Evolutionary conservation across 371 early-diverging fungal species (phyloP).

Genomic region (Mucor circinelloides): DNA sequence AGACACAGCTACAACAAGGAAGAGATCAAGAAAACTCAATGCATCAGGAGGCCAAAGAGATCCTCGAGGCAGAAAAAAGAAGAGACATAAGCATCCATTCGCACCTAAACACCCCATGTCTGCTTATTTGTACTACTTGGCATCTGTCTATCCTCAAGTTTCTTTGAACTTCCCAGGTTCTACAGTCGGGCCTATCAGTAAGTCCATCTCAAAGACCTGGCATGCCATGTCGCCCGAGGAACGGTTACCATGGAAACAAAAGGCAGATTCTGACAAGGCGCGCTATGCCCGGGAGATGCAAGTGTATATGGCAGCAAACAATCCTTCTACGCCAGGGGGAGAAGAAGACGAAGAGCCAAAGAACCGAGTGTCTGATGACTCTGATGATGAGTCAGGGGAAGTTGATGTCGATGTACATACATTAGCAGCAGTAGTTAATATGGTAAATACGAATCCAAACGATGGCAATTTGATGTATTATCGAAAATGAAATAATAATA

Average conservation of each 20-base stretch:
- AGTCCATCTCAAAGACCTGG: slow-evolving; percentile 71
- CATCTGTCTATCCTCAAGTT: slow-evolving; percentile 39
- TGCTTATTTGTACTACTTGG: slow-evolving; percentile 72
- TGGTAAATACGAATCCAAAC: slow-evolving; percentile 11
- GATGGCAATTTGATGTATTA: background rate
- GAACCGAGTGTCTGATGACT: background rate
- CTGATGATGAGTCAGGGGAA: background rate
- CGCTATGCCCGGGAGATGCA: slow-evolving; percentile 78
- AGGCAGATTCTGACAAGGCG: slow-evolving; percentile 73
- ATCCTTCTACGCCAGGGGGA: slow-evolving; percentile 13
- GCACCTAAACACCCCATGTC: slow-evolving; percentile 85
- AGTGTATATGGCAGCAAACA: slow-evolving; percentile 46
- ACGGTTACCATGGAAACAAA: slow-evolving; percentile 65
- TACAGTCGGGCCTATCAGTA: slow-evolving; percentile 74
- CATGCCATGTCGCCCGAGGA: slow-evolving; percentile 61
- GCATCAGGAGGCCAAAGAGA: slow-evolving; percentile 39
- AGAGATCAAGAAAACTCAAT: slow-evolving; percentile 13
- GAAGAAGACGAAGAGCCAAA: background rate
- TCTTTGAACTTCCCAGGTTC: slow-evolving; percentile 52
- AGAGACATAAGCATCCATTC: slow-evolving; percentile 66
- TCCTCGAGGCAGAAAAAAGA: slow-evolving; percentile 66
- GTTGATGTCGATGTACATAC: slow-evolving; percentile 11
- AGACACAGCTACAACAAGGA: background rate
- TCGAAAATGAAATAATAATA: background rate
- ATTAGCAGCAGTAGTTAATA: slow-evolving; percentile 17